A percentile compares a stretch with the other conserved stretches of the same genome.
Conservation (phyloP, 1,139 yeast genomes). For the Diutina ranongensis region DNA sequence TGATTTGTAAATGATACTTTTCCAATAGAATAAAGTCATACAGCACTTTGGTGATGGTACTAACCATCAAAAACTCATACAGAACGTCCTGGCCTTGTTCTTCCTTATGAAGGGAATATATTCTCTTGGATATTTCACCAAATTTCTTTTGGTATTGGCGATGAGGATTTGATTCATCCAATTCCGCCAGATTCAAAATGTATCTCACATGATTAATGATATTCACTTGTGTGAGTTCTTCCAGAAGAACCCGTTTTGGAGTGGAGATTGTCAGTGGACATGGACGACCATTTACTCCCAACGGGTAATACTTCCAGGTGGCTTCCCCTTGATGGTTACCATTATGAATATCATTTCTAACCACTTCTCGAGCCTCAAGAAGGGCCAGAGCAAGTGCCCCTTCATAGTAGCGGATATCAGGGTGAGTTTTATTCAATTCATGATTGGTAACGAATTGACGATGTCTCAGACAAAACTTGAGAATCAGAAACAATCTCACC, state of each 20-base stretch:
- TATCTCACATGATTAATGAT: slow-evolving; percentile 29
- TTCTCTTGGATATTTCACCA: slow-evolving; percentile 16
- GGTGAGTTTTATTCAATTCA: background rate
- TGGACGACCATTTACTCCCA: background rate
- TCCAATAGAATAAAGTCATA: slow-evolving; percentile 32
- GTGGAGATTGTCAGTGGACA: background rate
- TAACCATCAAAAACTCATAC: slow-evolving; percentile 13
- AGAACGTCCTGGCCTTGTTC: slow-evolving; percentile 14
- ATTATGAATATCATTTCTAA: background rate
- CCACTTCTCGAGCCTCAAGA: slow-evolving; percentile 15
- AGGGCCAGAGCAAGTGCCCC: slow-evolving; percentile 23
- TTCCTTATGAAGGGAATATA: slow-evolving; percentile 20
- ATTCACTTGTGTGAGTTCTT: slow-evolving; percentile 29
- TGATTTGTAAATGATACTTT: slow-evolving; percentile 28
- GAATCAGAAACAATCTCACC: slow-evolving; percentile 26
- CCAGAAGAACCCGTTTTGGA: slow-evolving; percentile 9
- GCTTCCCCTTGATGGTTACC: background rate
- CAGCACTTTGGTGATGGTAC: slow-evolving; percentile 25
- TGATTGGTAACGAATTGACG: background rate
- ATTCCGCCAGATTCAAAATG: slow-evolving; percentile 15
- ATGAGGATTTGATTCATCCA: slow-evolving; percentile 16
- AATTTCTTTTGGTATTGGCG: slow-evolving; percentile 21
- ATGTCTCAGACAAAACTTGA: slow-evolving; percentile 20
- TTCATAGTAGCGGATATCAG: slow-evolving; percentile 13
- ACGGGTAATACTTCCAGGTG: background rate